These are phyloP conservation scores for Epicoccum nigrum DNA, from an alignment of 2,329 filamentous ascomycete genomes.

Conservation along the genomic window DNA sequence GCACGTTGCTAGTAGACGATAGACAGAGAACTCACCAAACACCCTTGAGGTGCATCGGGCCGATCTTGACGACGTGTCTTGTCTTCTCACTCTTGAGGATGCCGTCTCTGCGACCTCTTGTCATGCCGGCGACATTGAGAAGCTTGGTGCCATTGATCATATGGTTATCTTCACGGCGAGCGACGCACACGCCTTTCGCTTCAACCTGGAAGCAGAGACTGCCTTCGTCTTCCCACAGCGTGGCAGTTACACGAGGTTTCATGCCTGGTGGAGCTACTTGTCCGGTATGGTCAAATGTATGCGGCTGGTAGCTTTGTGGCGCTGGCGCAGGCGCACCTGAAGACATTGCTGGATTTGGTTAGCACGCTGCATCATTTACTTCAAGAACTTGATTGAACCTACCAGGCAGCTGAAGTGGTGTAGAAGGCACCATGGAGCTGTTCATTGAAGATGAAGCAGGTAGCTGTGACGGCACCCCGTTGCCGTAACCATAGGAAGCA, in stretches of 20 bases:
- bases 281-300: conserved; percentile 82
- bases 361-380: conserved; percentile 3
- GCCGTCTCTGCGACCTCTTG: conserved; percentile 88
- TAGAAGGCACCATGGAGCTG: conserved; percentile 68
- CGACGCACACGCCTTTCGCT: conserved; percentile 93
- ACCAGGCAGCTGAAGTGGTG: conserved; percentile 69
- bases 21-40: conserved; percentile 33
- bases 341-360: conserved; percentile 38
- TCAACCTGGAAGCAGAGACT: conserved; percentile 98
- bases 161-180: conserved; percentile 95
- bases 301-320: conserved; percentile 48
- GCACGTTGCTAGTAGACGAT: not conserved
- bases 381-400: conserved; percentile 27
- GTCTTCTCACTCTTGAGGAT: conserved; percentile 98
- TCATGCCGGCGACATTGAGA: conserved; percentile 97
- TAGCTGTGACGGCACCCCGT: conserved; percentile 77
- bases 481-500: conserved; percentile 74
- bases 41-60: conserved; percentile 97
- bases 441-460: conserved; percentile 74
- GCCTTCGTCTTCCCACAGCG: conserved; percentile 97
- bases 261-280: conserved; percentile 91
- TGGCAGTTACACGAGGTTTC: conserved; percentile 95
- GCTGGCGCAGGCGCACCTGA: conserved; percentile 40
- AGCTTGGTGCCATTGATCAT: conserved; percentile 99
- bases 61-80: conserved; percentile 97